A percentile compares a stretch with the other conserved stretches of the same genome.
Evolutionary conservation across 345 rosid species (phyloP).

Genomic region (Draba incana): DNA sequence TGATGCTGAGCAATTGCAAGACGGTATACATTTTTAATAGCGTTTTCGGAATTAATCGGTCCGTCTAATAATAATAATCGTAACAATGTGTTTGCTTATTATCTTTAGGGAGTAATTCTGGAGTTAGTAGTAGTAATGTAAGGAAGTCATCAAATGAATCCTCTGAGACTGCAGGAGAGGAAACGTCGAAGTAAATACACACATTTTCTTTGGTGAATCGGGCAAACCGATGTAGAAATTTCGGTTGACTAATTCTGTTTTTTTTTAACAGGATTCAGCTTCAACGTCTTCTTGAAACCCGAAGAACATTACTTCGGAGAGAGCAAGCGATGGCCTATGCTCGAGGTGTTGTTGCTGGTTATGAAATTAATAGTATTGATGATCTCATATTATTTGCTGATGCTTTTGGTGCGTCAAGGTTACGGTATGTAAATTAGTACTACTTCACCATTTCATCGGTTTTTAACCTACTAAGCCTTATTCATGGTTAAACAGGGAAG

Average conservation of each 20-base stretch:
- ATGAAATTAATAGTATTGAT: conserved; percentile 63
- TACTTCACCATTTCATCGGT: neutral
- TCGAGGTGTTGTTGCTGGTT: conserved; percentile 82
- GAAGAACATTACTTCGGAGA: conserved; percentile 63
- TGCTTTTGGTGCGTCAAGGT: conserved; percentile 77
- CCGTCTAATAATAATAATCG: too few relatives aligned
- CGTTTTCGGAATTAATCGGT: too few relatives aligned
- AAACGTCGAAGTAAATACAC: conserved; percentile 66
- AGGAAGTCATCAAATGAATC: conserved; percentile 56
- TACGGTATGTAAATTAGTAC: conserved; percentile 47
- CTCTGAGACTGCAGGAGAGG: conserved; percentile 51
- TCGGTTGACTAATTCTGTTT: conserved; percentile 29
- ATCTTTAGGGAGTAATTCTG: conserved; percentile 43
- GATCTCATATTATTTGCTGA: conserved; percentile 78
- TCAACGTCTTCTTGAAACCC: conserved; percentile 69
- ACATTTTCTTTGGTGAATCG: conserved; percentile 1
- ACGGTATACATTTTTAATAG: conserved; percentile 44
- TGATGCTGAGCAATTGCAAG: conserved; percentile 41
- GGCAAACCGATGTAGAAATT: neutral
- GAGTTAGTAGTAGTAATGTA: conserved; percentile 29
- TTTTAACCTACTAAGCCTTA: neutral
- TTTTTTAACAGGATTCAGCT: conserved; percentile 60
- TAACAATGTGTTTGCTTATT: conserved; percentile 20
- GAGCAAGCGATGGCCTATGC: conserved; percentile 94
- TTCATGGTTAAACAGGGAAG: conserved; percentile 53